Conservation (phyloP, 2,329 filamentous ascomycete genomes). For the Pseudogymnoascus sp. region DNA sequence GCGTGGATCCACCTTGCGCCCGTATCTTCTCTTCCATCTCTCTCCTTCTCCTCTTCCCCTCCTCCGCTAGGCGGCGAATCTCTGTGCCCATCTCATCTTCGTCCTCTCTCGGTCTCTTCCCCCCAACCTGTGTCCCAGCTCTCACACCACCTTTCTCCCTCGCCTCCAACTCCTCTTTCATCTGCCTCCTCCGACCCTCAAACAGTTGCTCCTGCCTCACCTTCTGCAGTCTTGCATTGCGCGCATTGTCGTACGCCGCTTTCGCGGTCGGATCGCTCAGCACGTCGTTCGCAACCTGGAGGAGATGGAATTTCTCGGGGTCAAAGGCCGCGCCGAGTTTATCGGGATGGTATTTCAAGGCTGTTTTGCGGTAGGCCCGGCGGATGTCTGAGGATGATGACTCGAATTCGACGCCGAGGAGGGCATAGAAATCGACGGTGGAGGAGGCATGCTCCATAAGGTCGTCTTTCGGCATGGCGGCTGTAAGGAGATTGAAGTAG, state of each 20-base stretch:
- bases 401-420: slow-evolving; percentile 12
- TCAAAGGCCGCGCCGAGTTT: slow-evolving; percentile 72
- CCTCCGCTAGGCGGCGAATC: slow-evolving; percentile 44
- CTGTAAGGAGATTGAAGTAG: neutral
- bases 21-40: slow-evolving; percentile 38
- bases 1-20: slow-evolving; percentile 16
- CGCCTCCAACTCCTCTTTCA: slow-evolving; percentile 81
- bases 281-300: slow-evolving; percentile 80
- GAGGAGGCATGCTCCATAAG: slow-evolving; percentile 27
- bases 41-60: slow-evolving; percentile 41
- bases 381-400: slow-evolving; percentile 12
- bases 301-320: slow-evolving; percentile 72
- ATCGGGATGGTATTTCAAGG: slow-evolving; percentile 89
- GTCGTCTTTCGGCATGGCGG: slow-evolving; percentile 26
- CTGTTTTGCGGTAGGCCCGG: slow-evolving; percentile 69
- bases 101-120: slow-evolving; percentile 50
- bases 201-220: slow-evolving; percentile 65
- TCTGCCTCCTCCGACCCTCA: slow-evolving; percentile 61
- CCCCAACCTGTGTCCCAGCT: slow-evolving; percentile 40
- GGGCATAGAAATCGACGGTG: slow-evolving; percentile 26
- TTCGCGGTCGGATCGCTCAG: slow-evolving; percentile 64
- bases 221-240: slow-evolving; percentile 62
- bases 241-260: slow-evolving; percentile 68
- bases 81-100: slow-evolving; percentile 41
- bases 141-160: slow-evolving; percentile 51